Conservation (phyloP, 225 moss, liverwort and hornwort genomes). For the Bryum argenteum region DNA sequence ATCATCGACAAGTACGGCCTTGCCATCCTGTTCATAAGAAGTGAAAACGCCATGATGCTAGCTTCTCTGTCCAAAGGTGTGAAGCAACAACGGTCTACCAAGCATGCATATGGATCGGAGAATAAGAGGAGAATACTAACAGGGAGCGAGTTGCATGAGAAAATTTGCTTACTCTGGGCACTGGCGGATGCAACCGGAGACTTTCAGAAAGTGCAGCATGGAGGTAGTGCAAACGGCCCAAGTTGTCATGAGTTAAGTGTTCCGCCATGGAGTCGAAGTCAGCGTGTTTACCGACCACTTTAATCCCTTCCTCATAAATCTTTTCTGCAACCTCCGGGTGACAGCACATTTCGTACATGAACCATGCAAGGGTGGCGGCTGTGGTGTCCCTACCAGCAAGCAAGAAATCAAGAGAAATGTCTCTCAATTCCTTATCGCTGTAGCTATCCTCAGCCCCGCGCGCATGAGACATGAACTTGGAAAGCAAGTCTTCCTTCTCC, state of each 20-base stretch:
- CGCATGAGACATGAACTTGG: constrained; percentile 64
- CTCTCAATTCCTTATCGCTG: constrained; percentile 63
- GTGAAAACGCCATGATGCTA: neutral
- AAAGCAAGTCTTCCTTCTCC: constrained; percentile 64
- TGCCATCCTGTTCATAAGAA: constrained; percentile 50
- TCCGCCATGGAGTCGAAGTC: constrained; percentile 49
- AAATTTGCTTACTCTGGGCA: constrained; percentile 54
- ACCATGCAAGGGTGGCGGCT: constrained; percentile 77
- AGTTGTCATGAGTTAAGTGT: constrained; percentile 55
- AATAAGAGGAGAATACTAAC: neutral
- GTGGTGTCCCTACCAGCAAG: constrained; percentile 93
- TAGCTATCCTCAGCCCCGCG: constrained; percentile 44
- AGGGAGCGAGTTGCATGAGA: neutral
- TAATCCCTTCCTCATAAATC: constrained; percentile 58
- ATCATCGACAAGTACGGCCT: constrained; percentile 52
- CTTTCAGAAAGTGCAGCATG: constrained; percentile 74
- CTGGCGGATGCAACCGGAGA: constrained; percentile 74
- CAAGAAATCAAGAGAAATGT: constrained; percentile 72
- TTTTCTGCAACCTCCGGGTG: constrained; percentile 67
- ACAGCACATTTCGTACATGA: constrained; percentile 56
- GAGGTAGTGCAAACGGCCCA: constrained; percentile 74
- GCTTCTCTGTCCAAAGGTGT: neutral
- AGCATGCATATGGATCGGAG: neutral
- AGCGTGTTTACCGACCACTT: constrained; percentile 42
- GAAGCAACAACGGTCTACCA: neutral